These are phyloP conservation scores for Abrus pulchellus DNA, from an alignment of 306 rosid genomes.

Conservation along the genomic window DNA sequence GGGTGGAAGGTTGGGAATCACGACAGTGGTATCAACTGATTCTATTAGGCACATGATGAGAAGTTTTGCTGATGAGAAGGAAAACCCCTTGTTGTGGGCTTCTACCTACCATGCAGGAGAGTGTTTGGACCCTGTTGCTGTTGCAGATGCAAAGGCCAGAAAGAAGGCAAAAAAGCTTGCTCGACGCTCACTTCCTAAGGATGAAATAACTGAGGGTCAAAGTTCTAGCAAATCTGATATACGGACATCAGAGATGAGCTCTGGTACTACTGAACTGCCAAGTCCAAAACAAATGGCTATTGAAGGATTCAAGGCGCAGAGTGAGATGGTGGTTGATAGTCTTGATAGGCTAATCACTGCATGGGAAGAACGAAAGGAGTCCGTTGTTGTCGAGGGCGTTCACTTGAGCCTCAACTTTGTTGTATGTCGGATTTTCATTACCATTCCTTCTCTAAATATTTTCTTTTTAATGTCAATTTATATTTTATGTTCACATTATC, in stretches of 20 bases:
- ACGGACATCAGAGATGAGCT: constrained; percentile 48
- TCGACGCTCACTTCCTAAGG: constrained; percentile 66
- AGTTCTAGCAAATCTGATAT: constrained; percentile 58
- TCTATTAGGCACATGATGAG: constrained; percentile 99
- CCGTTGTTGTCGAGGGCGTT: constrained; percentile 97
- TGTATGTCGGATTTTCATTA: constrained; percentile 55
- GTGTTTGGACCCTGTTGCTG: constrained; percentile 91
- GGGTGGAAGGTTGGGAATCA: constrained; percentile 96
- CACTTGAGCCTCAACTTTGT: constrained; percentile 97
- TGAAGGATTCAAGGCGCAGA: constrained; percentile 96
- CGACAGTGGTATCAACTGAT: constrained; percentile 94
- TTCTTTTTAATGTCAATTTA: not conserved
- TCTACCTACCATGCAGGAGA: constrained; percentile 99
- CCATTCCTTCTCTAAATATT: constrained; percentile 18
- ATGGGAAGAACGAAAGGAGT: constrained; percentile 96
- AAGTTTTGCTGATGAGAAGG: constrained; percentile 90
- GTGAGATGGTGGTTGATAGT: constrained; percentile 99
- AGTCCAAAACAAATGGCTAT: constrained; percentile 93
- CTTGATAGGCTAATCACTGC: constrained; percentile 95
- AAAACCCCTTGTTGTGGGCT: constrained; percentile 95
- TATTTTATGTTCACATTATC: constrained; percentile 12
- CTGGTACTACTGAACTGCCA: constrained; percentile 60
- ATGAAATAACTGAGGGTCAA: constrained; percentile 59
- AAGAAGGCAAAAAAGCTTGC: constrained; percentile 79
- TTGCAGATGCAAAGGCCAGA: constrained; percentile 84